A percentile compares a stretch with the other conserved stretches of the same genome.
phyloP scores from a whole-genome alignment of 495 filamentous ascomycete species.

The Daldinia caldariorum region DNA sequence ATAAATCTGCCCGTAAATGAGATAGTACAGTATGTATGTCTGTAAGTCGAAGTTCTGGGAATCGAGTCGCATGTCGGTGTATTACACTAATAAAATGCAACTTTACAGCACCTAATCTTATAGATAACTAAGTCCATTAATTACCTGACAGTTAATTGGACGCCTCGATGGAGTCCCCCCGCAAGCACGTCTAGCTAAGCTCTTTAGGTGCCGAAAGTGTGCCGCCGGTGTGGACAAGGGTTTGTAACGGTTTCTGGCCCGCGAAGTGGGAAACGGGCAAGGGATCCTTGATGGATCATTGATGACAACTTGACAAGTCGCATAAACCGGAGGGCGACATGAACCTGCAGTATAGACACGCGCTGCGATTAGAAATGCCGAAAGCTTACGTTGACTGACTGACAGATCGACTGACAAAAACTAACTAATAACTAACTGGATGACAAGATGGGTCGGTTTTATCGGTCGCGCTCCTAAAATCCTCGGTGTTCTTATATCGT shows the following conservation, averaged over 20 bases:
- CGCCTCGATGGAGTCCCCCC: constrained; percentile 6
- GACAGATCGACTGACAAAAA: constrained; percentile 6
- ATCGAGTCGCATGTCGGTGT: constrained; percentile 12
- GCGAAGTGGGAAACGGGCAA: constrained; percentile 19
- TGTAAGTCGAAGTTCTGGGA: neutral
- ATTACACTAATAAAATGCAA: constrained; percentile 18
- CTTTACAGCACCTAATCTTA: constrained; percentile 9
- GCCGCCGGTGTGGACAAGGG: constrained; percentile 24
- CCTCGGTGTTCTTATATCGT: neutral
- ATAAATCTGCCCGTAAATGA: neutral
- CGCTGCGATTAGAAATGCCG: constrained; percentile 39
- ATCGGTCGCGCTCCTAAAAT: neutral
- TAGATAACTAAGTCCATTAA: constrained; percentile 1
- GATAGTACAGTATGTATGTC: neutral
- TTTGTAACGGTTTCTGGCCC: neutral
- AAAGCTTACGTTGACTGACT: constrained; percentile 24
- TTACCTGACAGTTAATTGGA: neutral
- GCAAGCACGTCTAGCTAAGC: constrained; percentile 42
- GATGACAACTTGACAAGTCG: constrained; percentile 9
- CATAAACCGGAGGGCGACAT: constrained; percentile 15
- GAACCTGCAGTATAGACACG: constrained; percentile 29
- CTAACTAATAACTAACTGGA: constrained; percentile 3
- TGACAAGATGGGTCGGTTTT: neutral
- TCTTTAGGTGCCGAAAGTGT: constrained; percentile 41
- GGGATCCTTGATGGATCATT: constrained; percentile 16